A percentile compares a stretch with the other conserved stretches of the same genome.
phyloP scores from a whole-genome alignment of 78 protist genomes.

The Chrysochromulina parva region DNA sequence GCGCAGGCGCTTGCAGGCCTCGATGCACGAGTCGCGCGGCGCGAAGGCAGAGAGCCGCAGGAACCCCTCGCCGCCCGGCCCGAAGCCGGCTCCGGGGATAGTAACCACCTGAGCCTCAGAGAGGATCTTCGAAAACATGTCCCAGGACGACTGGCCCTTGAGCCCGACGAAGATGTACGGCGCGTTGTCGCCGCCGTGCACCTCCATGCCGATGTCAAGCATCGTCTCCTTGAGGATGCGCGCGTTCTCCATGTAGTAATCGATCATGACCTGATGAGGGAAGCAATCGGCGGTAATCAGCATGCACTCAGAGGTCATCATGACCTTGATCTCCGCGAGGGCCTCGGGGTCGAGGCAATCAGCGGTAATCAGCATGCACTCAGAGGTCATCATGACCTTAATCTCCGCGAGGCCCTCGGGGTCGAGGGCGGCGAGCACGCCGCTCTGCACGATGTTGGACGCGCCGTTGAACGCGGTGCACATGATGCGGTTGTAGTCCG shows the following conservation, averaged over 20 bases:
- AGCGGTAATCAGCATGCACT: too few relatives aligned
- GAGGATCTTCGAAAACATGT: neutral
- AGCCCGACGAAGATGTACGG: conserved; percentile 20
- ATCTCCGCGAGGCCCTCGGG: conserved; percentile 14
- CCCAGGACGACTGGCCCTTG: conserved; percentile 2
- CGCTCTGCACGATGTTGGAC: conserved; percentile 2
- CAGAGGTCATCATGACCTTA: too few relatives aligned
- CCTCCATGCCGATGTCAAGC: neutral
- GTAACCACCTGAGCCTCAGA: conserved; percentile 7
- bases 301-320: too few relatives aligned
- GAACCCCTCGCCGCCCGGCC: conserved; percentile 40
- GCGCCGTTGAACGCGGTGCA: conserved; percentile 27
- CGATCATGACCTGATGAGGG: neutral
- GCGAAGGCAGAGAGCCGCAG: conserved; percentile 28
- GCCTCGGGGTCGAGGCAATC: neutral
- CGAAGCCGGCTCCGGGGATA: conserved; percentile 30
- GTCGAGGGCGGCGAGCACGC: conserved; percentile 28
- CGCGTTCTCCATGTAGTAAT: conserved; percentile 27
- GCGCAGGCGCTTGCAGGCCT: conserved; percentile 21
- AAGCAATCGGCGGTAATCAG: too few relatives aligned
- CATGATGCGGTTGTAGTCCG: conserved; percentile 32
- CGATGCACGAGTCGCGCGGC: neutral
- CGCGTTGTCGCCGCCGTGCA: conserved; percentile 23
- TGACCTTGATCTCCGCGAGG: neutral
- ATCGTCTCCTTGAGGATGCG: neutral